Evolutionary conservation across 176 grass and related monocot species (phyloP), one percentile per base, ranked within the genome.

Genomic region (Oryza glaberrima): DNA sequence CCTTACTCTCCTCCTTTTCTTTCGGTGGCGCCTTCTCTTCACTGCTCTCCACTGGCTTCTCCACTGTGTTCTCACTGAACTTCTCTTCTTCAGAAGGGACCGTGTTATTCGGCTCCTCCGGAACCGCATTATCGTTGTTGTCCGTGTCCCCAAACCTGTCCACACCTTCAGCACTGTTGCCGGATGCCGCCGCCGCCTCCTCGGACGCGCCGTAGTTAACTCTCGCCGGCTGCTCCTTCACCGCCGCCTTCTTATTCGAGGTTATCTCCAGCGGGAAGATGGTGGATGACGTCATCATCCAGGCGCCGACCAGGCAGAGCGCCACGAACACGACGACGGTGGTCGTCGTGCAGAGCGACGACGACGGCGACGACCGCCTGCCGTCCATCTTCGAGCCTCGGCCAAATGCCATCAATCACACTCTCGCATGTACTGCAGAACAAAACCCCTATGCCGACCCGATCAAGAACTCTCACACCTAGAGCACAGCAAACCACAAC

Each of bases 281-380:
- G 11, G 82, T 88, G 78, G 97, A 92, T 46, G 97, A 99, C 0
- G 94, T 94, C 91, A 99, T 99, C 75, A 94, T 94, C 97, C 97
- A 99, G n/a, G 89, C 92, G 25, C 88, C 94, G 9, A 95, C 88
- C 14, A 99, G 73, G 73, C 94, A 92, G 41, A 99, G 94, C 63
- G 89, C 90, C 56, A 99, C 85, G 26, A 99, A 96, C 16, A 92
- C 82, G 51, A 89, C 71, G 61, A 99, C 84, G 11, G 90, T 89
- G 54, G 92, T 91, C 17, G 93, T 94, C 41, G 97, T 92, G 80
- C 94, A 96, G 70, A 93, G 80, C 0, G 97, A 89, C 0, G 91
- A 77, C 0, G 90, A 89, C 9, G 92, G 45, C 7, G 92, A 79
- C 5, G 82, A 28, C 85, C 97, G 93, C 67, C 94, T 94, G 65